Conservation (phyloP, 805 yeast genomes). For the Lachancea lanzarotensis region DNA sequence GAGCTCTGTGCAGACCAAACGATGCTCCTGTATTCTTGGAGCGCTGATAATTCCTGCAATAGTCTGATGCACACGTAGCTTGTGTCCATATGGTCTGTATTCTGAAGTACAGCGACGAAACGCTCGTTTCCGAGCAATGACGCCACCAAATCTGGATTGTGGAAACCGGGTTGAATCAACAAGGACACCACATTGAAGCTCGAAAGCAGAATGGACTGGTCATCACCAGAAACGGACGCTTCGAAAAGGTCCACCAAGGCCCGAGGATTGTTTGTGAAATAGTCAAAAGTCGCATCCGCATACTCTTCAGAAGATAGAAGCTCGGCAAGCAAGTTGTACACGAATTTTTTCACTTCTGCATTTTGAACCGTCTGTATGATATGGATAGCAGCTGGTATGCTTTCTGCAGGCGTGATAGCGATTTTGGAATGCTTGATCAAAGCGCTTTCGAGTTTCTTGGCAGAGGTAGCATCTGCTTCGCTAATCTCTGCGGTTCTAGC, state of each 20-base stretch:
- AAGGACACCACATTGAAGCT: conserved; percentile 30
- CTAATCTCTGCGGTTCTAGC: conserved; percentile 65
- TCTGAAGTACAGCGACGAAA: conserved; percentile 20
- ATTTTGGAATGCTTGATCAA: conserved; percentile 15
- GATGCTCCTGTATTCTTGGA: conserved; percentile 22
- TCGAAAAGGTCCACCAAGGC: conserved; percentile 20
- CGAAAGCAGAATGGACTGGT: conserved; percentile 28
- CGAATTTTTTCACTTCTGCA: conserved; percentile 26
- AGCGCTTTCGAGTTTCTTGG: conserved; percentile 26
- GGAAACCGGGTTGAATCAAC: conserved; percentile 22
- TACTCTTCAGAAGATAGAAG: conserved; percentile 21
- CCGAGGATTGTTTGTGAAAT: conserved; percentile 19
- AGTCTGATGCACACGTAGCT: conserved; percentile 29
- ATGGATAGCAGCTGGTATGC: conserved; percentile 16
- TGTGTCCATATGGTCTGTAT: conserved; percentile 27
- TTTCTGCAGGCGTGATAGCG: conserved; percentile 1
- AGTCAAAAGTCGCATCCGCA: conserved; percentile 18
- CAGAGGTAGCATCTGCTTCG: conserved; percentile 55
- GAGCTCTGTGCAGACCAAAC: conserved; percentile 32
- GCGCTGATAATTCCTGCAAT: conserved; percentile 28
- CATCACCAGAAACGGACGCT: conserved; percentile 23
- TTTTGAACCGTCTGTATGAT: conserved; percentile 25
- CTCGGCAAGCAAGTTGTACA: conserved; percentile 28
- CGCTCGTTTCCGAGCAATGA: conserved; percentile 19
- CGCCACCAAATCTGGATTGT: conserved; percentile 16